phyloP scores from a whole-genome alignment of 306 rosid species.

The Oemleria cerasiformis region DNA sequence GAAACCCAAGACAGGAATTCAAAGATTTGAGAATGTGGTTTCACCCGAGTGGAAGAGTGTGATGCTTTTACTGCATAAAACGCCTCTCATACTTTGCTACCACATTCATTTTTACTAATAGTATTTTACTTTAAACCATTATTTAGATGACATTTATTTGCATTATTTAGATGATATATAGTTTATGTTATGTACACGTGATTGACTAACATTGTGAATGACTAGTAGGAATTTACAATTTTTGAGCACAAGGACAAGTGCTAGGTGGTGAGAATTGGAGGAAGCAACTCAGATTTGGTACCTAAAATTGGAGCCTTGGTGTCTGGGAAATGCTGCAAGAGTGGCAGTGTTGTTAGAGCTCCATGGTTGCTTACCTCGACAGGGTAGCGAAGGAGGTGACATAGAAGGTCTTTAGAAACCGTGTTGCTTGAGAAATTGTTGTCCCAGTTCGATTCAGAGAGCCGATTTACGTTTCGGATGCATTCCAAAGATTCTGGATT shows the following conservation, averaged over 20 bases:
- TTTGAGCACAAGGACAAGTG: not conserved
- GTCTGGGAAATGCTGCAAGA: constrained; percentile 42
- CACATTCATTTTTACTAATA: not conserved
- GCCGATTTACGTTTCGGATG: constrained; percentile 4
- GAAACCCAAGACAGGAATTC: not conserved
- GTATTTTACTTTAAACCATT: not conserved
- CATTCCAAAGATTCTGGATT: constrained; percentile 33
- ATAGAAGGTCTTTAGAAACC: constrained; percentile 13
- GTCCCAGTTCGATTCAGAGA: constrained; percentile 33
- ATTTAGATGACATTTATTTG: not conserved
- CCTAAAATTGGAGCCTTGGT: constrained; percentile 49
- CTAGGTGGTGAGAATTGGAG: constrained; percentile 46
- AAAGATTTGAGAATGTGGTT: not conserved
- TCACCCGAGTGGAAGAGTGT: not conserved
- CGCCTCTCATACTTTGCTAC: not conserved
- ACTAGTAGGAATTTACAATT: not conserved
- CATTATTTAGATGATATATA: not conserved
- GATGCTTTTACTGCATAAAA: not conserved
- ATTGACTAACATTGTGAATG: not conserved
- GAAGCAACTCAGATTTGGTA: constrained; percentile 26
- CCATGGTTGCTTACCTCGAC: constrained; percentile 29
- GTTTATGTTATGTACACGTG: not conserved
- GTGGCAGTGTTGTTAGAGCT: constrained; percentile 21
- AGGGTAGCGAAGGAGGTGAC: constrained; percentile 47
- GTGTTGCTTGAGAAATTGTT: constrained; percentile 1